These are phyloP conservation scores for Xylariales sp. DNA, from an alignment of 2,329 filamentous ascomycete species.

Conservation along the genomic window DNA sequence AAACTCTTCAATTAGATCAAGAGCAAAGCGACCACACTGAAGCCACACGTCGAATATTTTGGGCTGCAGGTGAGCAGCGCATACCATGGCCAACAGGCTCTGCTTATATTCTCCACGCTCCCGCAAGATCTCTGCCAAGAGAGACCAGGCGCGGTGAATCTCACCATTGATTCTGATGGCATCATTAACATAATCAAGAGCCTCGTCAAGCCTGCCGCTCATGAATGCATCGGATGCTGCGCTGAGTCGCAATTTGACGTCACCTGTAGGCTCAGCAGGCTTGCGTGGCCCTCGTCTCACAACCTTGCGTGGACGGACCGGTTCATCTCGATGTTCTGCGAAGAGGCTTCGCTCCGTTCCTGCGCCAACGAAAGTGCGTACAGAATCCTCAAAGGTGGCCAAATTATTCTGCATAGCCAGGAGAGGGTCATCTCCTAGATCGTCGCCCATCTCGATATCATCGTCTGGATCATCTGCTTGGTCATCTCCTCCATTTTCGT, in stretches of 20 bases:
- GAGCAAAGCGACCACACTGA: conserved; percentile 51
- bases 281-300: conserved; percentile 46
- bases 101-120: conserved; percentile 55
- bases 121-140: conserved; percentile 56
- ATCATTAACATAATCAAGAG: conserved; percentile 55
- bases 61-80: conserved; percentile 58
- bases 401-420: conserved; percentile 8
- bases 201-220: conserved; percentile 53
- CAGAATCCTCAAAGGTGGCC: conserved; percentile 9
- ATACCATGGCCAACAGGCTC: conserved; percentile 55
- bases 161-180: conserved; percentile 66
- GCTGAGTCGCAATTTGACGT: conserved; percentile 65
- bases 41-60: conserved; percentile 59
- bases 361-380: conserved; percentile 8
- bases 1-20: conserved; percentile 42
- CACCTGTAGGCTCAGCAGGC: conserved; percentile 62
- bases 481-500: too few species aligned
- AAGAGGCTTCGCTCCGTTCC: conserved; percentile 2
- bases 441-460: neutral
- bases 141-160: conserved; percentile 61
- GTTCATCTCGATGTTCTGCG: conserved; percentile 3
- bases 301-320: conserved; percentile 1
- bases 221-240: conserved; percentile 67
- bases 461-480: neutral
- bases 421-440: conserved; percentile 5